phyloP scores from a whole-genome alignment of 495 filamentous ascomycete species.

The Xanthoparmelia taractica region DNA sequence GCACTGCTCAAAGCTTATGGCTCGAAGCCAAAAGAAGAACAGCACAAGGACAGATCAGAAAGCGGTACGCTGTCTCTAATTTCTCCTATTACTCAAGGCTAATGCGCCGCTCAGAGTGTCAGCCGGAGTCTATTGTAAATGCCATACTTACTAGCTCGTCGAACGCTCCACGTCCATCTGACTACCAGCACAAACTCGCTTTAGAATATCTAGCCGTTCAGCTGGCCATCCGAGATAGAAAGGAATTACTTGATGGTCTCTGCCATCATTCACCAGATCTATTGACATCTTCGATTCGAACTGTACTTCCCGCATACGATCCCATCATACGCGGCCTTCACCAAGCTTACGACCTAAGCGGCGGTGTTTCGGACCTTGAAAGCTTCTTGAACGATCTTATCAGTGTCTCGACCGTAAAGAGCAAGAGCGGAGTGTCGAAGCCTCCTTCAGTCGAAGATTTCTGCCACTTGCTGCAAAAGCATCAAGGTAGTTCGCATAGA shows the following conservation, averaged over 20 bases:
- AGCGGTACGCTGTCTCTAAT: slow-evolving; percentile 27
- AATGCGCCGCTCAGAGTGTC: background rate
- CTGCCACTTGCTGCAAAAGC: slow-evolving; percentile 46
- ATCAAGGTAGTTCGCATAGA: slow-evolving; percentile 46
- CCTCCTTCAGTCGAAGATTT: slow-evolving; percentile 56
- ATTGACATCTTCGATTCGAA: slow-evolving; percentile 49
- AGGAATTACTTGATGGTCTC: slow-evolving; percentile 49
- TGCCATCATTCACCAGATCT: slow-evolving; percentile 53
- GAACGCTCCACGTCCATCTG: slow-evolving; percentile 30
- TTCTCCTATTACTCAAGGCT: background rate
- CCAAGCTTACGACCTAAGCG: slow-evolving; percentile 54
- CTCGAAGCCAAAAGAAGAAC: slow-evolving; percentile 37
- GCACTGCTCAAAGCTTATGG: slow-evolving; percentile 43
- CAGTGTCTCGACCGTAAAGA: slow-evolving; percentile 29
- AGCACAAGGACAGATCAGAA: slow-evolving; percentile 37
- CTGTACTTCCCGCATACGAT: slow-evolving; percentile 52
- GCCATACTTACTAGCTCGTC: slow-evolving; percentile 38
- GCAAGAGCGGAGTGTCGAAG: slow-evolving; percentile 25
- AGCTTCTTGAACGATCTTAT: slow-evolving; percentile 55
- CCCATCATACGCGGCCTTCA: slow-evolving; percentile 57
- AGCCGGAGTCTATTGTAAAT: slow-evolving; percentile 41
- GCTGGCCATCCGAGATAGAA: slow-evolving; percentile 53
- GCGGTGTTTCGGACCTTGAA: slow-evolving; percentile 49
- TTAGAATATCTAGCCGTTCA: slow-evolving; percentile 52
- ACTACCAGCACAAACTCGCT: slow-evolving; percentile 45